A percentile compares a stretch with the other conserved stretches of the same genome.
Conservation (phyloP, 2,329 filamentous ascomycete genomes). For the Ceratocystis albifundus region DNA sequence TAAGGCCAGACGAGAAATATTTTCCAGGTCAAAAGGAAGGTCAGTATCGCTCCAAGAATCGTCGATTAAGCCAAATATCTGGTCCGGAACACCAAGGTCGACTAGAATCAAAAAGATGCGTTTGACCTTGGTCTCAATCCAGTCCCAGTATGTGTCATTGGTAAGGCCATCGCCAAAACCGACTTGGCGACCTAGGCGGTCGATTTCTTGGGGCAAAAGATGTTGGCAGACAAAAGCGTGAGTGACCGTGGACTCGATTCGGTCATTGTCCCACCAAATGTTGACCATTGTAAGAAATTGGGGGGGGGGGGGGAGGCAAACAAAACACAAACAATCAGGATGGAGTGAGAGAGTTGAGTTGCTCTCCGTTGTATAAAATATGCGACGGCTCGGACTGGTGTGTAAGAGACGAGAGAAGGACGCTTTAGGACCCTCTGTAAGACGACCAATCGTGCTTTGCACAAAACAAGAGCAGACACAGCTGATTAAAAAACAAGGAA, state of each 20-base stretch:
- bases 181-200: conserved; percentile 50
- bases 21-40: conserved; percentile 54
- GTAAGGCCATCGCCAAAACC: conserved; percentile 56
- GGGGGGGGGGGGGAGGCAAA: no score
- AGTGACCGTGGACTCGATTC: conserved; percentile 59
- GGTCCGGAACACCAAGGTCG: conserved; percentile 57
- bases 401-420: background rate
- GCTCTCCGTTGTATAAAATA: background rate
- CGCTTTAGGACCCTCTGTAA: background rate
- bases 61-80: conserved; percentile 64
- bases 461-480: background rate
- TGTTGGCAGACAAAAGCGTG: conserved; percentile 54
- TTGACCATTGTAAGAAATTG: conserved; percentile 24
- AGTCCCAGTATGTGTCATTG: conserved; percentile 66
- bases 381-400: background rate
- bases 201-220: conserved; percentile 50
- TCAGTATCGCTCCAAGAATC: conserved; percentile 68
- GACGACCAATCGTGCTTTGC: conserved; percentile 2
- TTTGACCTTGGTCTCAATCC: conserved; percentile 59
- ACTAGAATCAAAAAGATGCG: conserved; percentile 59
- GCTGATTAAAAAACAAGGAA: background rate
- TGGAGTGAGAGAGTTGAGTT: background rate
- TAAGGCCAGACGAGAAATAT: conserved; percentile 52
- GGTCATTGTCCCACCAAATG: conserved; percentile 61
- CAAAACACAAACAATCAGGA: background rate